Conservation (phyloP, 495 filamentous ascomycete genomes). For the Recurvomyces mirabilis region DNA sequence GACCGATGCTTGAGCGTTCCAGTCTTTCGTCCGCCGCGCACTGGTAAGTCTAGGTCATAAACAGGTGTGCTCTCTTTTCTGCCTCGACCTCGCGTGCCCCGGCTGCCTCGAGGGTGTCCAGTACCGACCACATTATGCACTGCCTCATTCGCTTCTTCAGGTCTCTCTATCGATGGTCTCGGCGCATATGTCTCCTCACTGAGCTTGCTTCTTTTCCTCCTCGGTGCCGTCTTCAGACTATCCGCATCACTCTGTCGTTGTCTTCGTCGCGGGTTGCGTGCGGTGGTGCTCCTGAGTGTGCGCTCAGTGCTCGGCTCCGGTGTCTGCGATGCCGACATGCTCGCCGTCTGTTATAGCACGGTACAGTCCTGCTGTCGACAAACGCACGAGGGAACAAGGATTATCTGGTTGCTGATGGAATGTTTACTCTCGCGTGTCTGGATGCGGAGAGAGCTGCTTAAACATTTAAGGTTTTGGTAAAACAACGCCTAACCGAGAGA, state of each 20-base stretch:
- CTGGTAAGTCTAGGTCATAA: conserved; percentile 22
- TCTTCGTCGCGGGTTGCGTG: conserved; percentile 29
- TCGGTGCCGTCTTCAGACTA: conserved; percentile 22
- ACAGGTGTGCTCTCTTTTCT: conserved; percentile 1
- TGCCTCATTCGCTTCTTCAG: conserved; percentile 8
- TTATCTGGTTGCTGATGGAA: no score
- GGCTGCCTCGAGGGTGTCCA: conserved; percentile 19
- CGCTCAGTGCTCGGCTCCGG: conserved; percentile 7
- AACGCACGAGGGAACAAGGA: no score
- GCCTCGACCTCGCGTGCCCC: neutral
- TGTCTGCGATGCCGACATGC: conserved; percentile 7
- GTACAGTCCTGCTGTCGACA: no score
- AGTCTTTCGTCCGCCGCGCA: conserved; percentile 25
- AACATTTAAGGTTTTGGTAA: no score
- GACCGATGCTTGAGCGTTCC: conserved; percentile 19
- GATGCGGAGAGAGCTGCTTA: no score
- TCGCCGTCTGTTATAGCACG: no score
- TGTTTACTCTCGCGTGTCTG: no score
- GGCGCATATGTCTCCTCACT: conserved; percentile 23
- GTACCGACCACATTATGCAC: conserved; percentile 19
- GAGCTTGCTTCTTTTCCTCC: conserved; percentile 32
- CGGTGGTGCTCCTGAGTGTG: conserved; percentile 7
- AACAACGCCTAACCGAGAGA: no score
- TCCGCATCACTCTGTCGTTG: conserved; percentile 30
- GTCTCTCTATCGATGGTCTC: conserved; percentile 1